Conservation (phyloP, 2,329 filamentous ascomycete species). For the Colletotrichum agaves region DNA sequence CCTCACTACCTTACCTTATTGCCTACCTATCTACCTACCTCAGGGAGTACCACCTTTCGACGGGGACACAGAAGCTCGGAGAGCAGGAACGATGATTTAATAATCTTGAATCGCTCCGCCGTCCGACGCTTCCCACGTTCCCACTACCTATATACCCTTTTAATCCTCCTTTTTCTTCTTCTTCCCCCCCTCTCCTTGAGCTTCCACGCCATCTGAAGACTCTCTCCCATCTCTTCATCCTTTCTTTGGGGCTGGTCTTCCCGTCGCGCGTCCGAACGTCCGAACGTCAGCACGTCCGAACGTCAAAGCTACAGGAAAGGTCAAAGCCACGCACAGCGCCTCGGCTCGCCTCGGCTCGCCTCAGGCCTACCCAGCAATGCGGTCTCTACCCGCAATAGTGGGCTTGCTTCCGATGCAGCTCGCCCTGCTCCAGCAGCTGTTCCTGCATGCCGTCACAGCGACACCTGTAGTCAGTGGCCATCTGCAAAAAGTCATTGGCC, state of each 20-base stretch:
- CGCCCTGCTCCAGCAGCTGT: constrained; percentile 34
- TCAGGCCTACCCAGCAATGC: constrained; percentile 19
- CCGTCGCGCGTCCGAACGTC: background rate
- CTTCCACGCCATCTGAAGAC: background rate
- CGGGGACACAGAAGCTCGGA: constrained; percentile 24
- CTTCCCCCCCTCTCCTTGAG: too few relatives aligned
- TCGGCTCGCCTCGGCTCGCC: constrained; percentile 1
- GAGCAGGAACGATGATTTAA: constrained; percentile 30
- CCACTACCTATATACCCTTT: background rate
- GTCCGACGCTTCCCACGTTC: background rate
- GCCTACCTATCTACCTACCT: too few relatives aligned
- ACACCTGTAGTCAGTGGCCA: constrained; percentile 34
- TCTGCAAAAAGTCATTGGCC: constrained; percentile 32
- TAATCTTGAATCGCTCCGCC: constrained; percentile 30
- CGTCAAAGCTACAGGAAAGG: constrained; percentile 18
- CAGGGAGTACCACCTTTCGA: constrained; percentile 9
- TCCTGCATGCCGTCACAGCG: constrained; percentile 36
- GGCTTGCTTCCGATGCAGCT: constrained; percentile 35
- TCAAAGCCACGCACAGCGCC: constrained; percentile 2
- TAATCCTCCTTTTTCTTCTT: background rate
- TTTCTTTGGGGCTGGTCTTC: constrained; percentile 1
- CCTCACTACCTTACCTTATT: too few relatives aligned
- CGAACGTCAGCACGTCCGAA: background rate
- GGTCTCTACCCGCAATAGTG: constrained; percentile 38
- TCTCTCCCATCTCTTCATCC: constrained; percentile 2